phyloP scores from a whole-genome alignment of 2,329 filamentous ascomycete genomes.

The Pseudogymnoascus destructans region DNA sequence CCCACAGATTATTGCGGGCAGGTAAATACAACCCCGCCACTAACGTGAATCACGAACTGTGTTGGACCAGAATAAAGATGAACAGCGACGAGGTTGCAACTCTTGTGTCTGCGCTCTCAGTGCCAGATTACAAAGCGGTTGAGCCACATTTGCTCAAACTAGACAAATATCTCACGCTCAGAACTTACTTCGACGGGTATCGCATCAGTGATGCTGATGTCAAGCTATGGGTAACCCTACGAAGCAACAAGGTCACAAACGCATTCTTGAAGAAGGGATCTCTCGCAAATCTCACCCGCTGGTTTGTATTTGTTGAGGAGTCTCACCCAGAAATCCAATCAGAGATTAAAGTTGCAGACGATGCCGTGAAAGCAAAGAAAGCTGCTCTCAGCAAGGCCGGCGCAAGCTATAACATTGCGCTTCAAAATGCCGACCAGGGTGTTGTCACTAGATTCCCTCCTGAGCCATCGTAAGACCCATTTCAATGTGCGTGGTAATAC shows the following conservation, averaged over 20 bases:
- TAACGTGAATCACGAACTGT: slow-evolving; percentile 2
- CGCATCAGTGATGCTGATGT: slow-evolving; percentile 62
- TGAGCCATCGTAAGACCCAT: slow-evolving; percentile 61
- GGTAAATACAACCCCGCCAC: slow-evolving; percentile 7
- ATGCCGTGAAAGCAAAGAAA: slow-evolving; percentile 56
- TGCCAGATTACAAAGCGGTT: slow-evolving; percentile 68
- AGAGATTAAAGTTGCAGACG: slow-evolving; percentile 57
- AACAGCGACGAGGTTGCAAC: slow-evolving; percentile 43
- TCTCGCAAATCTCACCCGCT: slow-evolving; percentile 65
- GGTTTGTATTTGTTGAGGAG: slow-evolving; percentile 79
- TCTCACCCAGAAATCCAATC: slow-evolving; percentile 62
- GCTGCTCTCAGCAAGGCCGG: slow-evolving; percentile 59
- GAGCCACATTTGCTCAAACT: slow-evolving; percentile 63
- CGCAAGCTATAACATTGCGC: slow-evolving; percentile 76
- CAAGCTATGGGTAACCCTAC: slow-evolving; percentile 70
- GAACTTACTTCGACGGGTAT: slow-evolving; percentile 78
- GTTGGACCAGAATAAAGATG: slow-evolving; percentile 30
- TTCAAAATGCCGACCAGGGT: slow-evolving; percentile 73
- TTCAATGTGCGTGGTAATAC: slow-evolving; percentile 9
- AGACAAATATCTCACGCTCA: slow-evolving; percentile 75
- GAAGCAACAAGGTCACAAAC: slow-evolving; percentile 71
- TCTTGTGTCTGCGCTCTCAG: slow-evolving; percentile 37
- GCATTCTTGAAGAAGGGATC: slow-evolving; percentile 68
- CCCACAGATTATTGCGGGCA: slow-evolving; percentile 8
- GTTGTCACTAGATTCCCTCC: slow-evolving; percentile 89